Evolutionary conservation across 2,329 filamentous ascomycete genomes (phyloP).

Genomic region (Rhynchosporium graminicola): DNA sequence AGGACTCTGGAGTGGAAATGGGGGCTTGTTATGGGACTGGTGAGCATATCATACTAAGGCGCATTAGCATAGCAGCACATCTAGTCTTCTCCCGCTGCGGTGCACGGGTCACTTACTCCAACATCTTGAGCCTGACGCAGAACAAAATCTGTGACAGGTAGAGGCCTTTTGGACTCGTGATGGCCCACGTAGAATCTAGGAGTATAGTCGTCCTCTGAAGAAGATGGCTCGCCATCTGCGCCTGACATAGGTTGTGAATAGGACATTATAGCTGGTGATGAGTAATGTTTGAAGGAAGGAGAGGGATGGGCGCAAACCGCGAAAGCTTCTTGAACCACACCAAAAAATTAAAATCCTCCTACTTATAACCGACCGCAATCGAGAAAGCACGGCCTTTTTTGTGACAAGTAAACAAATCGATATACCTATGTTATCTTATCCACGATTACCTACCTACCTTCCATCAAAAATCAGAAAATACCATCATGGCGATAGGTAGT

Average conservation of each 20-base stretch:
- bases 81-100: slow-evolving; percentile 20
- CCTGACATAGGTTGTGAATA: slow-evolving; percentile 21
- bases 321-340: too few species aligned
- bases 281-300: too few species aligned
- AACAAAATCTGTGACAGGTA: slow-evolving; percentile 63
- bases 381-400: too few species aligned
- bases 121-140: slow-evolving; percentile 68
- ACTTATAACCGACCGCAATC: too few species aligned
- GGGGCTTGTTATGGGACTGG: slow-evolving; percentile 73
- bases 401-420: too few species aligned
- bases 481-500: too few species aligned
- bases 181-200: slow-evolving; percentile 71
- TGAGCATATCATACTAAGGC: slow-evolving; percentile 73
- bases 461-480: too few species aligned
- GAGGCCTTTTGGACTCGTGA: slow-evolving; percentile 65
- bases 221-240: slow-evolving; percentile 28
- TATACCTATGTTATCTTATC: too few species aligned
- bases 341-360: too few species aligned
- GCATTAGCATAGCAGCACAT: slow-evolving; percentile 31
- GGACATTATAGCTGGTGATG: slow-evolving; percentile 21
- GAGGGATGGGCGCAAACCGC: too few species aligned
- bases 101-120: slow-evolving; percentile 55
- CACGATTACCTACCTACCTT: too few species aligned
- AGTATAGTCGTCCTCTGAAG: slow-evolving; percentile 36
- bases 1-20: slow-evolving; percentile 71